Base-by-base conservation (phyloP, 2,329 filamentous ascomycete species). In the Aspergillus bombycis region DNA sequence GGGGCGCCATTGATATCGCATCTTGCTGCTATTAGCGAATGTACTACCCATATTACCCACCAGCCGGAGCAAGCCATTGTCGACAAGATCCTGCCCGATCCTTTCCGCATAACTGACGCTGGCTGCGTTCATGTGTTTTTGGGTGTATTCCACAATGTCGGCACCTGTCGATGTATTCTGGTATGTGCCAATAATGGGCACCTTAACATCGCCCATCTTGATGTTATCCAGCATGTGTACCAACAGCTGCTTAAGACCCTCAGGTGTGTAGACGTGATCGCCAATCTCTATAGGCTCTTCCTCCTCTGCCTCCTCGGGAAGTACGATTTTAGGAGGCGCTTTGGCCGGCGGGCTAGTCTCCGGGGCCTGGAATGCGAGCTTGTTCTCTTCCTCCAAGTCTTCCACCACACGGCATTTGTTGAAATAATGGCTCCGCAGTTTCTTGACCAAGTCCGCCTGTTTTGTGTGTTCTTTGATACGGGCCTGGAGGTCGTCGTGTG, bases 381-480 rank as follows among this genome's bases (percentile, higher is more conserved):
- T 98, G 78, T 97, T 97, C 83, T 99, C 96, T 80, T 99, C 95
- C 77, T 99, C 95, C 65, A 98, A 82, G 75, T 99, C 95, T 77
- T 99, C 96, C 8, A 98, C 91, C 66, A 97, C 83, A 57, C 96
- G 90, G 77, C 95, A 99, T 81, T 98, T 99, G 84, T 98, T 99
- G 86, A 98, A 98, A 81, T 99, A 99, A 71, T 92, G 91, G 78
- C 92, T 97, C 68, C 95, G 89, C 71, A 97, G 87, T 81, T 98
- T 98, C 84, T 93, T 93, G 65, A 97, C 93, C 23, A 86, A 79
- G 66, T 99, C 95, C 63, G 91, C 90, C 79, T 99, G 96, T 70
- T 91, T 92, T 76, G 97, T 93, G 78, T 98, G 93, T 65, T 91
- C 87, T 83, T 97, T 97, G 80, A 98, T 94, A 63, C 93, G 91